Base-by-base conservation (phyloP, 495 filamentous ascomycete species). In the Evernia prunastri region DNA sequence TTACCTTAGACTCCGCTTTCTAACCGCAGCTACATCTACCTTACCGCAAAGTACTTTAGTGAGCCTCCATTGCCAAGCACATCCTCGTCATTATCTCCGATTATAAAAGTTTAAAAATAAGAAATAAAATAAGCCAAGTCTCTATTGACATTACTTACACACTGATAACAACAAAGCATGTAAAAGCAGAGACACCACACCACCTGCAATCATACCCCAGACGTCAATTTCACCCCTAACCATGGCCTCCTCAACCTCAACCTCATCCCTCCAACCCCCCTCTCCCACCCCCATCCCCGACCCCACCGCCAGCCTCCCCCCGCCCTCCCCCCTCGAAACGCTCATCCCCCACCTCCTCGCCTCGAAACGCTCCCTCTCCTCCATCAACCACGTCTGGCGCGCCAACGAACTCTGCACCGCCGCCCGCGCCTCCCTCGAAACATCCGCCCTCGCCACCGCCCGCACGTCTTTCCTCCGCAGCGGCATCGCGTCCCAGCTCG, bases 301-400 rank as follows among this genome's bases (percentile, higher is more conserved):
- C 27, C 23, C 23, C 45, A 7, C 49, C 49, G 13, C 49, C 12
- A 2, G 12, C 45, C 10, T 33, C 18, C 49, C 53, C 1, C 37
- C 42, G 17, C 35, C 18, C 15, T 45, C 59, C 4, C 71, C 82
- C 18, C 81, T 94, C 60, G 89, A 94, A 62, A 84, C 82, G 4
- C 84, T 96, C 35, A 87, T 96, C 53, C 79, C 82, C 3, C 85
- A 95, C 76, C 89, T 97, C 35, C 82, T 97, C 20, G 87, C 87
- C 47, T 89, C 95, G 5, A 98, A 97, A 76, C 85, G 90, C 33
- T 92, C 93, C 11, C 84, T 98, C 4, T 88, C 89, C n/a, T 91
- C 90, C 3, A 90, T 93, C 68, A 82, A 77, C 56, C 86, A 92
- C 67, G 91, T 97, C 47, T 86, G 87, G 74, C 89, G 90, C 49